phyloP scores from a whole-genome alignment of 225 moss, liverwort and hornwort species.

The Pseudisothecium myosuroides region DNA sequence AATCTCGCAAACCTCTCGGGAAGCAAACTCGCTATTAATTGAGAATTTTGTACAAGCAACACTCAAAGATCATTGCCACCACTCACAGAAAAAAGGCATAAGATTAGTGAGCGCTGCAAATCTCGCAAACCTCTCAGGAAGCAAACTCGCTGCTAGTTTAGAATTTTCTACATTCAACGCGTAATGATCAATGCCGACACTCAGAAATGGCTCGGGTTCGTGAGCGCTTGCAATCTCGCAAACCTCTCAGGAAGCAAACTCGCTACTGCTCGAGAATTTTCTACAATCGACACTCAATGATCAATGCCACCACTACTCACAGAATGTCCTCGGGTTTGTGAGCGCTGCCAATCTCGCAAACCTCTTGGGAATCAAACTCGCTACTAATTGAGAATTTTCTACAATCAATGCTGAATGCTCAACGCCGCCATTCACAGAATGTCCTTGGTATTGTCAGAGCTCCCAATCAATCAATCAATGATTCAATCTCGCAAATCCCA shows the following conservation, averaged over 20 bases:
- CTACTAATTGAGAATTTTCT: background rate
- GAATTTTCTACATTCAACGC: background rate
- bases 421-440: background rate
- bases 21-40: background rate
- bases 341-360: background rate
- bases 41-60: background rate
- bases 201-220: background rate
- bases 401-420: background rate
- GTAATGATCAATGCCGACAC: background rate
- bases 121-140: background rate
- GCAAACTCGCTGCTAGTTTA: background rate
- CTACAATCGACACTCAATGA: background rate
- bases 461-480: background rate
- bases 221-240: background rate
- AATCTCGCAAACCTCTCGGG: background rate
- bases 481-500: background rate
- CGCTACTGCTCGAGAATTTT: background rate
- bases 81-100: background rate
- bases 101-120: background rate
- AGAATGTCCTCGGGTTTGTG: slow-evolving; percentile 47
- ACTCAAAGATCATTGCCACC: background rate
- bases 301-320: background rate
- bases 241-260: background rate
- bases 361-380: background rate
- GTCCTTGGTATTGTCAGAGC: background rate